Conservation (phyloP, 345 rosid species). For the Alliaria petiolata region DNA sequence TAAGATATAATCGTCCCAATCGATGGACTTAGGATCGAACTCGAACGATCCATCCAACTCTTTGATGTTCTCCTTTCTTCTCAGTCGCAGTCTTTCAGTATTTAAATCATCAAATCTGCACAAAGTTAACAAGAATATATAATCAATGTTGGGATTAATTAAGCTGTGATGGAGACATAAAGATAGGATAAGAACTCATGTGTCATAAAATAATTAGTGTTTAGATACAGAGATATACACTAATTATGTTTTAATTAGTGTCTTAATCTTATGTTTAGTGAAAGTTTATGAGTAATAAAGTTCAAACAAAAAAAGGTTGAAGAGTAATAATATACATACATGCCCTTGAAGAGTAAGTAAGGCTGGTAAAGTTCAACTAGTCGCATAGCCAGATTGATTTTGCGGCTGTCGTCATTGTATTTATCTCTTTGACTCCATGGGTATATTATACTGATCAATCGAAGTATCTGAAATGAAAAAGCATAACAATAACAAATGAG, state of each 20-base stretch:
- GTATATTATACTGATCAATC: slow-evolving; percentile 26
- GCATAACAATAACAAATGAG: background rate
- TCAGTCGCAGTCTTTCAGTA: slow-evolving; percentile 46
- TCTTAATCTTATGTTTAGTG: background rate
- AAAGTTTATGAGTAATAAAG: too few relatives aligned
- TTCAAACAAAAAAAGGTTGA: too few relatives aligned
- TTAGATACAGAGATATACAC: background rate
- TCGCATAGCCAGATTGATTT: slow-evolving; percentile 55
- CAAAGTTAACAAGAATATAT: background rate
- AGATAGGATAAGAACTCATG: background rate
- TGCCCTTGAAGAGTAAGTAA: slow-evolving; percentile 77
- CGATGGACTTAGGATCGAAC: slow-evolving; percentile 56
- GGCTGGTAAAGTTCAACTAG: slow-evolving; percentile 77
- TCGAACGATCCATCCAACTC: slow-evolving; percentile 44
- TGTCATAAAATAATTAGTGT: background rate
- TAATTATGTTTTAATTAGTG: too few relatives aligned
- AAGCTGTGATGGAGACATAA: background rate
- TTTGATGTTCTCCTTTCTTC: slow-evolving; percentile 32
- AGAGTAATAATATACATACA: slow-evolving; percentile 54
- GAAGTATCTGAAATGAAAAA: slow-evolving; percentile 21
- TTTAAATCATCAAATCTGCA: slow-evolving; percentile 72
- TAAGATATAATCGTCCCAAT: slow-evolving; percentile 65
- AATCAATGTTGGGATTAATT: background rate
- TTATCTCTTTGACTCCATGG: slow-evolving; percentile 36
- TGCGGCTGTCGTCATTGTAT: slow-evolving; percentile 27